Conservation (phyloP, 2,329 filamentous ascomycete species). For the Fonsecaea monophora region DNA sequence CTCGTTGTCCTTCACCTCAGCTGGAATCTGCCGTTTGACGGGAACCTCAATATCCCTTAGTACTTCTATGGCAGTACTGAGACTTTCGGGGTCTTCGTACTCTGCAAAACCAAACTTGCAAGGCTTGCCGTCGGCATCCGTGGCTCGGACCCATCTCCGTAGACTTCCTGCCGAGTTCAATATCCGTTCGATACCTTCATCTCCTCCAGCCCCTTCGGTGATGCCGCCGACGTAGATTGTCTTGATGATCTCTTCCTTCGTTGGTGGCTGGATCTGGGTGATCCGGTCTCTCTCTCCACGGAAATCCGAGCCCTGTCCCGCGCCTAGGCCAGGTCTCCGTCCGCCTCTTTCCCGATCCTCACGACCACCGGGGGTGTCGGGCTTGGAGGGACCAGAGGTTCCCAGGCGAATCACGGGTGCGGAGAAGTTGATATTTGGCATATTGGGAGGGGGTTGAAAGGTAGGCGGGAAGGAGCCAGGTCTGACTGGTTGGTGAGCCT, state of each 20-base stretch:
- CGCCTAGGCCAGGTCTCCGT: constrained; percentile 65
- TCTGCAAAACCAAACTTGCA: constrained; percentile 94
- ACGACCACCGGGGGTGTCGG: constrained; percentile 54
- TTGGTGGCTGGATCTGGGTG: constrained; percentile 76
- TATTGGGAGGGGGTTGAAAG: constrained; percentile 87
- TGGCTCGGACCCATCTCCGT: constrained; percentile 82
- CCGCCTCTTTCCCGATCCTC: constrained; percentile 58
- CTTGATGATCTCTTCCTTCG: constrained; percentile 85
- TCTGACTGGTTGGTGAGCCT: constrained; percentile 76
- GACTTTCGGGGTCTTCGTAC: constrained; percentile 87
- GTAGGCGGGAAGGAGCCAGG: constrained; percentile 79
- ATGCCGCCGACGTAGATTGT: constrained; percentile 91
- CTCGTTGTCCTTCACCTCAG: constrained; percentile 47
- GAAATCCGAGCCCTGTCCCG: constrained; percentile 53
- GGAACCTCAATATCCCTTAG: constrained; percentile 84
- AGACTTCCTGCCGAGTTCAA: constrained; percentile 78
- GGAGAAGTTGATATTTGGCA: constrained; percentile 98
- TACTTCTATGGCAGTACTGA: constrained; percentile 83
- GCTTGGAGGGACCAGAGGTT: constrained; percentile 71
- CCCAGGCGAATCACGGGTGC: constrained; percentile 94
- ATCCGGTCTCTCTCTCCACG: constrained; percentile 71
- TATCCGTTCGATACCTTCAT: constrained; percentile 79
- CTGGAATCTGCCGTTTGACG: constrained; percentile 70
- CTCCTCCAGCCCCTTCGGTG: constrained; percentile 76
- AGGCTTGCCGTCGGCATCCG: constrained; percentile 78